Evolutionary conservation across 306 rosid genomes (phyloP).

Genomic region (Sphenostylis stenocarpa): DNA sequence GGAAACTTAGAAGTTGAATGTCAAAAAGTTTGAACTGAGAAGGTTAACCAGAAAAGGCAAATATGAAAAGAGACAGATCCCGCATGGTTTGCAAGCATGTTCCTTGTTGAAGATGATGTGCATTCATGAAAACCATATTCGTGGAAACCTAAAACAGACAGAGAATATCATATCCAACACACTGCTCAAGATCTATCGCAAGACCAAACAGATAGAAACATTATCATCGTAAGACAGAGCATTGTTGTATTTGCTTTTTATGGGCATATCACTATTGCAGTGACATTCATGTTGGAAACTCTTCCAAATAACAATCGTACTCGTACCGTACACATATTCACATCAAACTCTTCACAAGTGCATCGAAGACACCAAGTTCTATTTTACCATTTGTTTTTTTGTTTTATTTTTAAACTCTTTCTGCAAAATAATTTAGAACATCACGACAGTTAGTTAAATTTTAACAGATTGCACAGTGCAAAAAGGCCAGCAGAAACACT

Average conservation of each 20-base stretch:
- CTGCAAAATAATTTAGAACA: neutral
- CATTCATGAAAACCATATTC: neutral
- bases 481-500: neutral
- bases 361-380: neutral
- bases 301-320: neutral
- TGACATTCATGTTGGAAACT: too few relatives aligned
- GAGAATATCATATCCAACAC: constrained; percentile 7
- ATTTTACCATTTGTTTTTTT: neutral
- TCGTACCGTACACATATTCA: neutral
- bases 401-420: neutral
- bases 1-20: too few relatives aligned
- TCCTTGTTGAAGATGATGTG: neutral
- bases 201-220: neutral
- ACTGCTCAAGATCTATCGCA: too few relatives aligned
- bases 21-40: neutral
- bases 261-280: neutral
- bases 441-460: neutral
- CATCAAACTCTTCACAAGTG: neutral
- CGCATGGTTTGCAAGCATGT: neutral
- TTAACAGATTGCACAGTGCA: neutral
- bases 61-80: neutral
- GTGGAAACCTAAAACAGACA: neutral
- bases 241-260: neutral
- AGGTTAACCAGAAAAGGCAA: neutral
- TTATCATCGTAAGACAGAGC: neutral